Conservation (phyloP, 768 basidiomycete genomes). For the Suillus plorans region DNA sequence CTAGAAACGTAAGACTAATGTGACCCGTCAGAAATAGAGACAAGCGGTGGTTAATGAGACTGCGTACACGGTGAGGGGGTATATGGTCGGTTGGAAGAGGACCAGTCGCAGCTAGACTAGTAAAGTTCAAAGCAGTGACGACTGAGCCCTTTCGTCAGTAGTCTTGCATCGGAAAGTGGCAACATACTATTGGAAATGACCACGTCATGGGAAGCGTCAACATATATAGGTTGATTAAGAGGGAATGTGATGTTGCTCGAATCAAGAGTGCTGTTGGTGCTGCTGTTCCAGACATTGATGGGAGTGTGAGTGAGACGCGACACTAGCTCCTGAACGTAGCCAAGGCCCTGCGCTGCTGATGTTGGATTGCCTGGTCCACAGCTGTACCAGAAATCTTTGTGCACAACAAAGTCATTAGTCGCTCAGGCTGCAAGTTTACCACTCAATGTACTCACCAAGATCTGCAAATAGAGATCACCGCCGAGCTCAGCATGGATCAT, state of each 20-base stretch:
- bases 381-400: constrained; percentile 32
- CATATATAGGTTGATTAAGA: constrained; percentile 39
- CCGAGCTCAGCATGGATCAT: background rate
- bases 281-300: constrained; percentile 39
- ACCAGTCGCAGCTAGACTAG: constrained; percentile 37
- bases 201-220: constrained; percentile 49
- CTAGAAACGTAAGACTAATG: constrained; percentile 38
- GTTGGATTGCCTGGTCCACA: constrained; percentile 44
- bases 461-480: background rate
- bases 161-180: background rate
- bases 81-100: constrained; percentile 42
- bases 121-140: constrained; percentile 46
- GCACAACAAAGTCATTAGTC: background rate
- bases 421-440: constrained; percentile 15
- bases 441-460: background rate
- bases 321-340: constrained; percentile 44
- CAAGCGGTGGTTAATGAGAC: background rate
- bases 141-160: constrained; percentile 18
- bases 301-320: constrained; percentile 41
- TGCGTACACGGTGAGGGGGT: constrained; percentile 28
- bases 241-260: constrained; percentile 36
- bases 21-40: background rate
- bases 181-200: constrained; percentile 38
- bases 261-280: constrained; percentile 47
- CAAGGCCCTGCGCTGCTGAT: constrained; percentile 38